Conservation (phyloP, 371 early-diverging fungal genomes). For the Globomyces sp. region DNA sequence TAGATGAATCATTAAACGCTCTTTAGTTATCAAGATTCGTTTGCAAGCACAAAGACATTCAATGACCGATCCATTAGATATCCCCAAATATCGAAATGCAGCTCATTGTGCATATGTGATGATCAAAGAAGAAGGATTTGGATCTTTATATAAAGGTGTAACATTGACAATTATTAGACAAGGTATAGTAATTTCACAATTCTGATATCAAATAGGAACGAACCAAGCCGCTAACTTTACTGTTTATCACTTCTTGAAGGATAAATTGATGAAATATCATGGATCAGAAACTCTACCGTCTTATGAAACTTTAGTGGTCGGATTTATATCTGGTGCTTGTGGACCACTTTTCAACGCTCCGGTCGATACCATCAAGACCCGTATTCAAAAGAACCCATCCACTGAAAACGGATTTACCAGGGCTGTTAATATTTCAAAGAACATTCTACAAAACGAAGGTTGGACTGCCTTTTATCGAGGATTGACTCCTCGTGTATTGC, state of each 20-base stretch:
- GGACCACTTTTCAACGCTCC: constrained; percentile 95
- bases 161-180: constrained; percentile 92
- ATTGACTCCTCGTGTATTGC: constrained; percentile 87
- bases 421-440: constrained; percentile 70
- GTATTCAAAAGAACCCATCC: constrained; percentile 83
- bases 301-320: constrained; percentile 87
- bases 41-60: constrained; percentile 95
- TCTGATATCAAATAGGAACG: constrained; percentile 61
- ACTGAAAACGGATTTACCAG: constrained; percentile 75
- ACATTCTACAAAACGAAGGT: constrained; percentile 83
- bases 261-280: constrained; percentile 58
- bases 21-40: constrained; percentile 83
- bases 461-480: constrained; percentile 94
- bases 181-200: constrained; percentile 46
- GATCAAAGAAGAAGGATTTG: constrained; percentile 86
- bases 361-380: constrained; percentile 97
- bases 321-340: constrained; percentile 90
- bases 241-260: constrained; percentile 91
- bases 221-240: constrained; percentile 99
- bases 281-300: constrained; percentile 80
- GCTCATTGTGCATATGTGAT: constrained; percentile 91
- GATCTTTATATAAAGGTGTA: constrained; percentile 94
- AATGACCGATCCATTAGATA: constrained; percentile 93
- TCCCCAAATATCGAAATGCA: constrained; percentile 95
- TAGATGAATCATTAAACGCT: too few species aligned